These are phyloP conservation scores for Saccharomycopsis crataegensis DNA, from an alignment of 1,139 yeast species.

Conservation along the genomic window DNA sequence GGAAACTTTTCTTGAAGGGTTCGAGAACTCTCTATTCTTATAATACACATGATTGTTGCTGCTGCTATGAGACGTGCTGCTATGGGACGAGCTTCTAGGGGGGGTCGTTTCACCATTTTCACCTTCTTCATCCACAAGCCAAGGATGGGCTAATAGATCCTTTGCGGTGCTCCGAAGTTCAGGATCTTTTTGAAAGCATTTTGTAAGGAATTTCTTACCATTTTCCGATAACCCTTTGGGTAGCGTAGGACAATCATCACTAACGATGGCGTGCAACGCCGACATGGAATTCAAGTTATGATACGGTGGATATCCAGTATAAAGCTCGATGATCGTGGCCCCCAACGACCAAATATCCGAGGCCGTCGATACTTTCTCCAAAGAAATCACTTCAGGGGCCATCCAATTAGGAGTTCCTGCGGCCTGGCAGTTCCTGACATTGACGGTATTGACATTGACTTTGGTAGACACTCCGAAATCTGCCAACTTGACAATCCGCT, in stretches of 20 bases:
- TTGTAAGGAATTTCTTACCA: conserved; percentile 57
- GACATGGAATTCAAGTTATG: conserved; percentile 78
- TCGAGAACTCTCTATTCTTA: too few species aligned
- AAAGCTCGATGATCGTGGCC: conserved; percentile 80
- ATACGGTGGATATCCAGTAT: conserved; percentile 86
- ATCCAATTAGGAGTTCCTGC: conserved; percentile 99
- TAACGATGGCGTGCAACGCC: conserved; percentile 86
- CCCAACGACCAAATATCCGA: conserved; percentile 95
- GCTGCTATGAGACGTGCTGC: background rate
- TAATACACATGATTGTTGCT: too few species aligned
- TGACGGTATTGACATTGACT: conserved; percentile 48
- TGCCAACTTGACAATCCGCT: conserved; percentile 69
- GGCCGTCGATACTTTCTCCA: conserved; percentile 82
- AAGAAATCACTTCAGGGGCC: conserved; percentile 96
- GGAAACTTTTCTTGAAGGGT: background rate
- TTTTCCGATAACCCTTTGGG: conserved; percentile 52
- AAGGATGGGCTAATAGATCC: conserved; percentile 65
- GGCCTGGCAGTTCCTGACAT: conserved; percentile 41
- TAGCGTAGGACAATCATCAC: conserved; percentile 72
- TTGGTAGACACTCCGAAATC: conserved; percentile 98
- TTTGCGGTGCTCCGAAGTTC: conserved; percentile 53
- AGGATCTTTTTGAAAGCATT: conserved; percentile 78
- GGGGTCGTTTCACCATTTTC: background rate
- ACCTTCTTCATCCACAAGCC: conserved; percentile 39
- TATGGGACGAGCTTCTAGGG: background rate